Base-by-base conservation (phyloP, 2,329 filamentous ascomycete genomes). In the Sporothrix protearum region DNA sequence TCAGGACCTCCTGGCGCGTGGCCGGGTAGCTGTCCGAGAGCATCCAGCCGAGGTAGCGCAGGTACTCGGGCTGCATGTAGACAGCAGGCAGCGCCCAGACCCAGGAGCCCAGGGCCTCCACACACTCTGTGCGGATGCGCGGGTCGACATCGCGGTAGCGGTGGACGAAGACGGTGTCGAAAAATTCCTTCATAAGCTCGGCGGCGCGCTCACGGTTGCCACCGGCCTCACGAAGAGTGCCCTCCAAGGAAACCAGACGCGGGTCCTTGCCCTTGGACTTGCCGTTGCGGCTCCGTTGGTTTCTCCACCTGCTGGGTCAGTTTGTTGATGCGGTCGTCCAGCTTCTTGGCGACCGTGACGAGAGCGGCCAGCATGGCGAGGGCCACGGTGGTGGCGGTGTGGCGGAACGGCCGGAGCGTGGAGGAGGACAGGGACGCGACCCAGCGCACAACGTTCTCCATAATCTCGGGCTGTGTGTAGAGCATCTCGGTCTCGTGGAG, bases 1-100 rank as follows among this genome's bases (percentile, higher is more conserved):
- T 92, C 55, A 99, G 82, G 2, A 96, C 93, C 79, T 97, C 94
- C n/a, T 91, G 86, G 70, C 96, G 88, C 28, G 93, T 94, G 9
- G 89, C 82, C 0, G 90, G 85, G 73, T 90, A 86, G 3, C 89
- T 86, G 78, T 99, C 96, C 4, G 94, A 97, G 39, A 99, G 85
- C 78, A 97, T 90, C 96, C 96, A 99, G 69, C 96, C 96, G 6
- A 99, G 85, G 77, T 99, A 99, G 73, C 96, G 90, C 68, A 99
- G 84, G 81, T 97, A 97, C 76, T 91, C 87, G 1, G 93, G 93
- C 75, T 97, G 92, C 80, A 97, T 93, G 81, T 97, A 99, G 61
- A 92, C 87, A 63, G 93, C 93, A 1, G 94, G 93, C 68, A 97
- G 88, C 12, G 88, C 88, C 78, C 90, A 87, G 76, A 98, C 96